phyloP scores from a whole-genome alignment of 208 protist species.

The Leptomonas pyrrhocoris region DNA sequence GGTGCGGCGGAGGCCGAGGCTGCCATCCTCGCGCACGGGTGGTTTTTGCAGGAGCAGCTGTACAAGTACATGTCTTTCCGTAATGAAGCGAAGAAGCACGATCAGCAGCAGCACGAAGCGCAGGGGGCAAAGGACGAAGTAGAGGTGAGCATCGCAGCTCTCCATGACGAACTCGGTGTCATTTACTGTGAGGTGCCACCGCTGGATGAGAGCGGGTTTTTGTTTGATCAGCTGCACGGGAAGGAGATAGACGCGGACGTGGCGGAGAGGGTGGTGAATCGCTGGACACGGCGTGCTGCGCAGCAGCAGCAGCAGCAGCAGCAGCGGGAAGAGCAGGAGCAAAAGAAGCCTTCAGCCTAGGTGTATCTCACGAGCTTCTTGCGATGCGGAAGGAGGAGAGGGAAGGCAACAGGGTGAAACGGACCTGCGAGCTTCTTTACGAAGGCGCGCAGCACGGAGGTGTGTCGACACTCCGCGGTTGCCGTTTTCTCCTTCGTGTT shows the following conservation, averaged over 20 bases:
- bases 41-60: conserved; percentile 42
- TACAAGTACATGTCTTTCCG: conserved; percentile 9
- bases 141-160: conserved; percentile 8
- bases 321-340: background rate
- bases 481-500: too few species aligned
- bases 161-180: conserved; percentile 54
- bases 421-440: too few species aligned
- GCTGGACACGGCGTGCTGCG: conserved; percentile 53
- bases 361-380: too few species aligned
- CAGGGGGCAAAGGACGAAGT: conserved; percentile 19
- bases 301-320: conserved; percentile 10
- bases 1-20: conserved; percentile 18
- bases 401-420: too few species aligned
- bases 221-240: conserved; percentile 64
- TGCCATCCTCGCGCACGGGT: conserved; percentile 33
- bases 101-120: background rate
- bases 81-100: background rate
- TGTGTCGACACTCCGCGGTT: too few species aligned
- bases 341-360: background rate
- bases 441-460: too few species aligned
- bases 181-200: conserved; percentile 65
- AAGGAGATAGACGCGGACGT: conserved; percentile 42
- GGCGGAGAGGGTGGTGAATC: conserved; percentile 48
- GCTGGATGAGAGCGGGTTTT: conserved; percentile 59
- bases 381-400: too few species aligned